Evolutionary conservation across 2,329 filamentous ascomycete genomes (phyloP), one percentile per base, ranked within the genome.

Genomic region (Aspergillus versicolor): DNA sequence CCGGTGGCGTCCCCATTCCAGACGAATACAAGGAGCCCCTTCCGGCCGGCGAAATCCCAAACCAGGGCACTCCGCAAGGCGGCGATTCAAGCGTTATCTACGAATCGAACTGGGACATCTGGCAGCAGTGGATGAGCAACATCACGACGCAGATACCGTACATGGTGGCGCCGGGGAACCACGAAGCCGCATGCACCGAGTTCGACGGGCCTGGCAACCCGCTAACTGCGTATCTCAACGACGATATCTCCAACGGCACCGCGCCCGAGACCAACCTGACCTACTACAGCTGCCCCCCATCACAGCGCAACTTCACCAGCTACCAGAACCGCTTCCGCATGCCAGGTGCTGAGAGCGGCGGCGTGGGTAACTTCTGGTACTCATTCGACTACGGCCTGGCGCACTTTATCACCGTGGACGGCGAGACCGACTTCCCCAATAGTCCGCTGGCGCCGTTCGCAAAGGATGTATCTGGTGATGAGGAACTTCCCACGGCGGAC

Each of bases 321-420:
- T 81, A 72, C 67, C 77, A 81, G 61, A 70, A 82, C 66, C 79
- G 80, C 44, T 82, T 82, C 73, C 75, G 75, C 52, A 82, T 82
- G 77, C 78, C 80, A 1, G 80, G 80, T 22, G 58, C 63, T 1
- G 79, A 82, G 61, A 73, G 72, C 9, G 77, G 77, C 4, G 80
- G 80, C 34, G 77, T 81, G 9, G 72, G 77, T 52, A 82, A 81
- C 73, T 79, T 82, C 63, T 82, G 80, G 80, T 82, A 82, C 68
- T 81, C 77, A 1, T 82, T 82, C 62, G 79, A 82, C 70, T 82
- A 82, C 61, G 80, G 80, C 22, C 70, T 81, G n/a, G 80, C 77
- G 2, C 80, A 82, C 64, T 82, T 82, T 57, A 68, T 82, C 59
- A 69, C 75, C 17, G 67, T 82, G 27, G 71, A 82, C 48, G 74